Evolutionary conservation across 1,284 basidiomycete species (phyloP), one percentile per base, ranked within the genome.

Genomic region (Microbotryum violaceum): DNA sequence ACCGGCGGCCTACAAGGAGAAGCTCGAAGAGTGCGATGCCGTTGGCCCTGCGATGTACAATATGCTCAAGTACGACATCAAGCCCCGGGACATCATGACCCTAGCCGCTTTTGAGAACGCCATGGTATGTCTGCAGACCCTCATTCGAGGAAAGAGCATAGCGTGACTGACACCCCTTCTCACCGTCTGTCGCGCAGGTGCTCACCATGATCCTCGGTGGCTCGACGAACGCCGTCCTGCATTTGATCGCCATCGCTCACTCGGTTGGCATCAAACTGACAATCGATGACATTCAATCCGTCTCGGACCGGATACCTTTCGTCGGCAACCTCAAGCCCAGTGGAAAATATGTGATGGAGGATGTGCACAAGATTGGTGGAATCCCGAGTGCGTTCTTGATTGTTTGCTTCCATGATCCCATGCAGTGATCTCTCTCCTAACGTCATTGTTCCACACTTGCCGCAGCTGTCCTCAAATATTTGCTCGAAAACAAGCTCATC

Each of bases 61-160:
- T 65, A 78, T 97, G 56, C 82, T 97, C 55, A 88, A 86, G 71
- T 77, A 86, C 58, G 90, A 97, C 73, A 79, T 94, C 71, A 94
- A 93, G 75, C 92, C 92, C 29, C 84, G 89, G 55, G 88, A 97
- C 74, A 97, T 97, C 76, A 97, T 97, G 91, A 97, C 92, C 23
- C 84, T 87, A 31, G 82, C 85, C 21, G 92, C 93, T 4, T 97
- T 97, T 71, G 93, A 97, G 78, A 97, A 97, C 76, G 93, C 93
- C 21, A 91, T 97, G 83, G 91, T 88, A 12, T 80, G 49, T 42
- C 20, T 57, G 31, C 25, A 20, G 29, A 42, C n/a, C 20, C 42
- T 10, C 10, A 6, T 6, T 44, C 8, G 46, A 4, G 31, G 31
- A 31, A 31, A 10, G 31, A 31, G 31, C 31, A 31, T 31, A 31